These are phyloP conservation scores for Hevea brasiliensis DNA, from an alignment of 345 rosid genomes.

Conservation along the genomic window DNA sequence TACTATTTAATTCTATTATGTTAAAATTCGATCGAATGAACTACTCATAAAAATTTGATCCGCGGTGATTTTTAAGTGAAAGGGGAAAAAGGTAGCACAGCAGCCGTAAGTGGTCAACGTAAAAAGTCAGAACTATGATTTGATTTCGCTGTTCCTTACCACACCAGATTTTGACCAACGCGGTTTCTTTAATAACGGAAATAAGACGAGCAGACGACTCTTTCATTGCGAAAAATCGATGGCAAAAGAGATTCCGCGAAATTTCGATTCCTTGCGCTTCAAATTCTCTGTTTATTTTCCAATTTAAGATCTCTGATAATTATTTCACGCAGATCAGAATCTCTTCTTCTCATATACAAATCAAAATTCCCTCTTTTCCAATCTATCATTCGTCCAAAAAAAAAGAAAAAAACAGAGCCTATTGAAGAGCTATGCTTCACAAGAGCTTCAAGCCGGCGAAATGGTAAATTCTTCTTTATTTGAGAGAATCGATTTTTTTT, in stretches of 20 bases:
- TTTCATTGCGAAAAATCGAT: neutral
- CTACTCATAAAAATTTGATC: too few relatives aligned
- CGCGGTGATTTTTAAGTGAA: too few relatives aligned
- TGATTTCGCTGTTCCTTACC: neutral
- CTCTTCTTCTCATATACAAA: neutral
- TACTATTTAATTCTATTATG: too few relatives aligned
- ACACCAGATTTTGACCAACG: neutral
- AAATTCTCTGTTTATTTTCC: conserved; percentile 9
- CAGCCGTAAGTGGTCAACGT: too few relatives aligned
- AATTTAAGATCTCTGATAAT: conserved; percentile 16
- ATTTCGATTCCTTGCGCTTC: neutral
- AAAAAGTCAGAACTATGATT: neutral
- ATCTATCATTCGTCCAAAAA: neutral
- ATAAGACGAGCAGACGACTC: neutral
- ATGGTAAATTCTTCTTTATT: conserved; percentile 41
- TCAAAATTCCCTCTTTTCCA: too few relatives aligned
- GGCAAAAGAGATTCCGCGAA: conserved; percentile 27
- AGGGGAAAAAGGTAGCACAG: too few relatives aligned
- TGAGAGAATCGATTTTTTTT: too few relatives aligned
- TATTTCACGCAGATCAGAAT: neutral
- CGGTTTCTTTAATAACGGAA: conserved; percentile 7
- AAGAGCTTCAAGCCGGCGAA: conserved; percentile 90
- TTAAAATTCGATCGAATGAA: too few relatives aligned
- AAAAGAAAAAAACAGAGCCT: neutral
- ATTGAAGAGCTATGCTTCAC: conserved; percentile 46